Base-by-base conservation (phyloP, 225 moss, liverwort and hornwort species). In the Sphagnum contortum region DNA sequence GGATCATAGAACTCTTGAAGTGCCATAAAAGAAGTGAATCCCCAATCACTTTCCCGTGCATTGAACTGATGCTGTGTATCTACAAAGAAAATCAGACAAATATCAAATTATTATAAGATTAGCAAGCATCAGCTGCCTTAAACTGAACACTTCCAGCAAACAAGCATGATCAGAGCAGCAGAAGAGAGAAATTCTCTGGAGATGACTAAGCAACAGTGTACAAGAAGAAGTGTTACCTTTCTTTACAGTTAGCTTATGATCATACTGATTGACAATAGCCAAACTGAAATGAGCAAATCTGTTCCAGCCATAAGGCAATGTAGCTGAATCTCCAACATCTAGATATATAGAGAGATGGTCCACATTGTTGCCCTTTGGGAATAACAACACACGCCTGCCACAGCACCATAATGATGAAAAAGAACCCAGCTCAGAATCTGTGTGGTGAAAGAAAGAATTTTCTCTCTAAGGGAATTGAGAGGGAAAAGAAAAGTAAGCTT, bases 331-430 rank as follows among this genome's bases (percentile, higher is more conserved):
- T 77, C 93, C 93, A 84, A 98, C 98, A 79, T 98, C 98, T 81
- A 98, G 83, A 82, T 98, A 98, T 72, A 98, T 87, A 66, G 98
- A 98, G 49, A 98, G 73, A 57, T 98, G 98, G 82, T 98, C 98
- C 85, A 98, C 98, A 86, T 98, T 98, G 80, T 98, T 98, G 72
- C 98, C 98, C 78, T 98, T 93, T 3, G 98, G 98, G 75, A 98
- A 98, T 72, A 98, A 80, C 71, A 98, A 82, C 64, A 98, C 93
- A 48, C 98, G 91, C 98, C 98, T 98, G 98, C 85, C 79, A 49
- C 14, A 67, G 70, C 70, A 72, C 51, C 51, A 29, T 0, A 29
- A 29, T 29, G 29, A 29, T 0, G 29, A 29, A 29, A 29, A 29
- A 29, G 29, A 29, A 29, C 29, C 29, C 29, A 29, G 29, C 29